Evolutionary conservation across 495 filamentous ascomycete genomes (phyloP), one percentile per base, ranked within the genome.

Genomic region (Melanomma pulvis-pyrius): DNA sequence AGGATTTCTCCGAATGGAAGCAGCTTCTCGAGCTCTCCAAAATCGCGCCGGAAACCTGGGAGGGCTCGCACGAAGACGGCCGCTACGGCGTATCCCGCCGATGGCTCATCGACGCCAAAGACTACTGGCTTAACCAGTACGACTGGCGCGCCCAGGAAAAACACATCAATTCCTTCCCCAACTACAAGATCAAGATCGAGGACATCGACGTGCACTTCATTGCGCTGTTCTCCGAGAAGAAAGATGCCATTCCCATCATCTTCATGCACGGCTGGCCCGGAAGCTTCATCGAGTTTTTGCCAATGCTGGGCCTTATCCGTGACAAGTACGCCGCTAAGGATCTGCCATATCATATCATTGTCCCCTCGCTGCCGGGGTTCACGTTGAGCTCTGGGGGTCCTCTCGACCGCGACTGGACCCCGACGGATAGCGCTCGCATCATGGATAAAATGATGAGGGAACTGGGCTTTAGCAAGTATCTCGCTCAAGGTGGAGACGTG

Each of bases 401-500:
- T 0, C 53, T 84, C 7, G 77, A 84, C 50, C 72, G 68, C 6
- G 76, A 89, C 59, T 84, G 83, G 57, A 73, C 48, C 8, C 70
- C 77, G 1, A 25, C 67, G 0, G 79, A 83, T 28, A 73, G 78
- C 1, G 76, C 83, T 7, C 76, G 77, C 17, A 70, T 88, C 3
- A 56, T 89, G 11, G 74, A 90, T 73, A 72, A 80, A 36, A 68
- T 91, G 4, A 89, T 90, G 86, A 74, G 76, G 17, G 76, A 77
- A 21, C 73, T 89, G 1, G 87, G 87, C 0, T 87, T 90, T 57
- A 78, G 73, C 6, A 74, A 75, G 1, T 90, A 91, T 71, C 74
- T 90, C 28, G 82, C 80, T 0, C 85, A 89, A 66, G 88, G 89
- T 1, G 89, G 88, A 17, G 88, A 92, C 68, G 80, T 90, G 51